These are phyloP conservation scores for Plicaturopsis crispa DNA, from an alignment of 768 basidiomycete species.

Conservation along the genomic window DNA sequence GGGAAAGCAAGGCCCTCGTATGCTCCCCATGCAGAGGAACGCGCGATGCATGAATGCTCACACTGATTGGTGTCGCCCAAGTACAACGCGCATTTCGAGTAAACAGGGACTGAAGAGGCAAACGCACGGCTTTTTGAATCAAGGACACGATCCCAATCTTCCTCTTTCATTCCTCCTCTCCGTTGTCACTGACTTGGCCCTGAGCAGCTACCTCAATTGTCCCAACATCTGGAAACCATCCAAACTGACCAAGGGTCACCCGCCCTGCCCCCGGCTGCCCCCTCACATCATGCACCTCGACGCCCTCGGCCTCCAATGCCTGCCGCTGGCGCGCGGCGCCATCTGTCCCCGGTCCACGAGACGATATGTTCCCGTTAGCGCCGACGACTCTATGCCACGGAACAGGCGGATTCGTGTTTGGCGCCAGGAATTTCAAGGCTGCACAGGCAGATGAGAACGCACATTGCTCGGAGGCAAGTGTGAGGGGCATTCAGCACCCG, in stretches of 20 bases:
- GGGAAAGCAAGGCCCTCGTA: too few relatives aligned
- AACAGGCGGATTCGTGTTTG: conserved; percentile 52
- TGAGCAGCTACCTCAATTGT: too few relatives aligned
- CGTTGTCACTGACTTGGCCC: too few relatives aligned
- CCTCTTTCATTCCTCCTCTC: too few relatives aligned
- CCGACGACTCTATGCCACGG: conserved; percentile 80
- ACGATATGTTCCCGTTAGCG: conserved; percentile 67
- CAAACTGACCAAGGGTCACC: conserved; percentile 49
- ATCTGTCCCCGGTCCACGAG: conserved; percentile 74
- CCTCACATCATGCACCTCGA: conserved; percentile 64
- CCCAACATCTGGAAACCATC: conserved; percentile 55
- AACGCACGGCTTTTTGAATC: too few relatives aligned
- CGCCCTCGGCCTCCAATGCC: conserved; percentile 73
- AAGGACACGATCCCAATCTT: too few relatives aligned
- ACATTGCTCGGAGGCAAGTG: neutral
- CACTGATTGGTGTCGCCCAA: too few relatives aligned
- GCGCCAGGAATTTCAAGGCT: conserved; percentile 76
- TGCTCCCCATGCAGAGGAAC: too few relatives aligned
- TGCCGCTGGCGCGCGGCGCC: conserved; percentile 73
- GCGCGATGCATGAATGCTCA: too few relatives aligned
- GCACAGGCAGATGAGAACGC: neutral
- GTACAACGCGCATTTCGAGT: too few relatives aligned
- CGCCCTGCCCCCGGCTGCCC: conserved; percentile 49
- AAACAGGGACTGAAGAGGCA: too few relatives aligned
- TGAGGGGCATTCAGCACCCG: conserved; percentile 1